Percentiles rank a stretch among this genome's conserved stretches.
Evolutionary conservation across 129 eudicot genomes (phyloP).

Genomic region (Centaurea solstitialis): DNA sequence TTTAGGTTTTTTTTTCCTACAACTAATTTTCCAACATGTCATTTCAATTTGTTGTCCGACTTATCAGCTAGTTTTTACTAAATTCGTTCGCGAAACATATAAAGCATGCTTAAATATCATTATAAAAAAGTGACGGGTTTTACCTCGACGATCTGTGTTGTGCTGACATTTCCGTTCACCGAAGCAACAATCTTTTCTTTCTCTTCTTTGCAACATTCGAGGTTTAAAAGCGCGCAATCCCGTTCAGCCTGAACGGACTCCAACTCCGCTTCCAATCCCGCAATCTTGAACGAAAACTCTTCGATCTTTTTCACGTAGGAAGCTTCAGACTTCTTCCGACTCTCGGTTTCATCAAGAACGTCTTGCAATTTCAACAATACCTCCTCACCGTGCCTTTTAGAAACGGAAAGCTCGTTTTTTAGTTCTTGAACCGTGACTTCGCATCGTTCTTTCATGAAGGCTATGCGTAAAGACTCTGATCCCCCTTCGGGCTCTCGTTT

Average conservation of each 20-base stretch:
- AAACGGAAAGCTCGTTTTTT: slow-evolving; percentile 75
- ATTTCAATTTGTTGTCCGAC: neutral
- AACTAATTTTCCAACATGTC: no score
- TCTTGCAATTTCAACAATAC: slow-evolving; percentile 89
- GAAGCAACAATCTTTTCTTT: slow-evolving; percentile 59
- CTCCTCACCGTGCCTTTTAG: slow-evolving; percentile 86
- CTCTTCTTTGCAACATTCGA: slow-evolving; percentile 97
- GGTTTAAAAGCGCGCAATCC: slow-evolving; percentile 76
- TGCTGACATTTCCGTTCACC: slow-evolving; percentile 1
- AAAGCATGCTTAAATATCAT: neutral
- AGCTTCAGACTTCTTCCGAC: slow-evolving; percentile 78
- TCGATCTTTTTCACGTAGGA: slow-evolving; percentile 65
- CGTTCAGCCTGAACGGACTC: slow-evolving; percentile 59
- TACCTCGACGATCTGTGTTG: slow-evolving; percentile 12
- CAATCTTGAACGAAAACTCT: slow-evolving; percentile 51
- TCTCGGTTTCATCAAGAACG: slow-evolving; percentile 74
- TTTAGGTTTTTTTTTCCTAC: neutral
- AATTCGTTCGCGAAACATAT: neutral
- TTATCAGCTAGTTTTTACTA: neutral
- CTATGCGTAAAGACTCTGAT: slow-evolving; percentile 75
- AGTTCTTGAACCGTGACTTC: slow-evolving; percentile 78
- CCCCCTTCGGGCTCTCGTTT: slow-evolving; percentile 54
- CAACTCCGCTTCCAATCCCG: slow-evolving; percentile 67
- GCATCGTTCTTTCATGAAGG: slow-evolving; percentile 88
- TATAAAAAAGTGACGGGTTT: neutral